Percentiles rank a stretch among this genome's conserved stretches.
Conservation (phyloP, 179 eudicot species). For the Heliamphora pulchella region DNA sequence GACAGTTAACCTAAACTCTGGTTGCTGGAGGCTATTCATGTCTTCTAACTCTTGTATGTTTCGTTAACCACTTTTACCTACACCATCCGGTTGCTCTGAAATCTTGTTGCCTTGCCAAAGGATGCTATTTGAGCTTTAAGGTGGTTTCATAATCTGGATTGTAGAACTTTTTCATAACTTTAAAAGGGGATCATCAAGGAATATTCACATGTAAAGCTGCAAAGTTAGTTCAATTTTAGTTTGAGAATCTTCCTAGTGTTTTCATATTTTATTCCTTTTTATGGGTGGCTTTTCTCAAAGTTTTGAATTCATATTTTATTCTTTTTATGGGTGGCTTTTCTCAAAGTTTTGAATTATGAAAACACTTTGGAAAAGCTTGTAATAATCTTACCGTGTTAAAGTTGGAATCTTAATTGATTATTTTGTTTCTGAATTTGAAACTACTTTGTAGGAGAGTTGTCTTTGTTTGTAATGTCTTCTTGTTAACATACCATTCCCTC, state of each 20-base stretch:
- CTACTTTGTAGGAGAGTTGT: background rate
- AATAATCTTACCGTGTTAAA: background rate
- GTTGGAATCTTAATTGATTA: background rate
- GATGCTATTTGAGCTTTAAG: background rate
- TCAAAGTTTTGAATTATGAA: background rate
- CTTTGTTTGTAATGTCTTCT: slow-evolving; percentile 2
- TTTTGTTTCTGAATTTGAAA: background rate
- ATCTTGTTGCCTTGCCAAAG: background rate
- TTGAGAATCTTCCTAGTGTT: background rate
- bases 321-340: background rate
- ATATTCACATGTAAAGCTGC: background rate
- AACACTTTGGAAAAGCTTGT: background rate
- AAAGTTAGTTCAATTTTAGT: slow-evolving; percentile 4
- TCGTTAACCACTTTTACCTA: background rate
- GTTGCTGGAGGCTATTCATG: background rate
- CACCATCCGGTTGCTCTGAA: background rate
- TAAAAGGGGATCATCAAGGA: background rate
- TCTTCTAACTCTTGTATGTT: background rate
- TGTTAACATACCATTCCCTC: slow-evolving; percentile 8
- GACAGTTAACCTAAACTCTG: background rate
- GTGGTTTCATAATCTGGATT: background rate
- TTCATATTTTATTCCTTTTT: background rate
- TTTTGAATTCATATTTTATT: background rate
- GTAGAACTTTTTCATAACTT: background rate
- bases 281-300: background rate